These are phyloP conservation scores for Punica granatum DNA, from an alignment of 345 rosid species.

Conservation along the genomic window DNA sequence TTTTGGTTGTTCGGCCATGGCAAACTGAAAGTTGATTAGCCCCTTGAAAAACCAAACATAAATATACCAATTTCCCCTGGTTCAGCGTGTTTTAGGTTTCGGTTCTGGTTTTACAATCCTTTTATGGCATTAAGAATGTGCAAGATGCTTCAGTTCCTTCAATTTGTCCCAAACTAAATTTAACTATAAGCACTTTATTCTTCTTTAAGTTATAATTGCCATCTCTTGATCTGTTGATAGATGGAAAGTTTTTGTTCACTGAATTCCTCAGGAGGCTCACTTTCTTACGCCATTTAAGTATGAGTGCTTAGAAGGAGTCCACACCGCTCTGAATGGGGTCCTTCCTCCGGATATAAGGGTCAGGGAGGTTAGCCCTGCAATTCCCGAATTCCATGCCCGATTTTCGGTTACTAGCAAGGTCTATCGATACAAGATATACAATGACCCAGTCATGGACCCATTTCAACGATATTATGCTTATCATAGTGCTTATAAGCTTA, in stretches of 20 bases:
- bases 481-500: slow-evolving; percentile 57
- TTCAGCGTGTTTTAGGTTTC: not conserved
- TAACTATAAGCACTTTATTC: not conserved
- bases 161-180: not conserved
- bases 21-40: not conserved
- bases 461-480: slow-evolving; percentile 57
- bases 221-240: not conserved
- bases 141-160: not conserved
- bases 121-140: not conserved
- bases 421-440: slow-evolving; percentile 75
- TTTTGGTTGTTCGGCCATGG: not conserved
- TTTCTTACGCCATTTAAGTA: slow-evolving; percentile 82
- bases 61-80: not conserved
- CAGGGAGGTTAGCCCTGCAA: slow-evolving; percentile 71
- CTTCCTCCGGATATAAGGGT: slow-evolving; percentile 81
- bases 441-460: slow-evolving; percentile 74
- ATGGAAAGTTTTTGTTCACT: slow-evolving; percentile 16
- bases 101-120: not conserved
- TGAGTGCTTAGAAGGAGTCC: slow-evolving; percentile 51
- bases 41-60: not conserved
- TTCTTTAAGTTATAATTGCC: not conserved
- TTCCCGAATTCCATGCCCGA: slow-evolving; percentile 78
- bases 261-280: slow-evolving; percentile 72
- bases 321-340: slow-evolving; percentile 75
- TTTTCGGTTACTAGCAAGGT: slow-evolving; percentile 68